Evolutionary conservation across 768 basidiomycete genomes (phyloP).

Genomic region (Termitomyces sp.): DNA sequence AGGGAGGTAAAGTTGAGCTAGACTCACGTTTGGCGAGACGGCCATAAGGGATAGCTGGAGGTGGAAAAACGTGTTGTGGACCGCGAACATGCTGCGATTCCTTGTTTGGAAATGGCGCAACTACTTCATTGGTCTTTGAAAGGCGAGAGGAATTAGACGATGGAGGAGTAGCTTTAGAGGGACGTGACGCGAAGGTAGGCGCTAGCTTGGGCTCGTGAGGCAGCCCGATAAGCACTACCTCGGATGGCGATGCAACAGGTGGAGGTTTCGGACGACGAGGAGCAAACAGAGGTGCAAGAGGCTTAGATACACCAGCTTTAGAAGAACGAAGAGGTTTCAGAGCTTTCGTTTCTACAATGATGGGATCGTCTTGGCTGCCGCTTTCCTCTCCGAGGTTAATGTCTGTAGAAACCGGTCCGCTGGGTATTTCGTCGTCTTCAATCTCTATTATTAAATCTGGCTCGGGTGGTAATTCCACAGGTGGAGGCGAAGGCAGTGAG

Average conservation of each 20-base stretch:
- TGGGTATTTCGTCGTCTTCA: constrained; percentile 1
- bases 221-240: not conserved
- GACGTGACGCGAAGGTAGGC: not conserved
- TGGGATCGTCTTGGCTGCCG: constrained; percentile 34
- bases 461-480: not conserved
- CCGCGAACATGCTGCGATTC: constrained; percentile 60
- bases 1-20: not conserved
- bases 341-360: constrained; percentile 39
- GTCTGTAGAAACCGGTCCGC: not conserved
- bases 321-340: constrained; percentile 16
- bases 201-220: constrained; percentile 3
- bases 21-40: not conserved
- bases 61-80: constrained; percentile 35
- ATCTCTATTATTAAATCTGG: constrained; percentile 8
- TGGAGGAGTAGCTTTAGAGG: not conserved
- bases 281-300: constrained; percentile 42
- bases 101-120: constrained; percentile 42
- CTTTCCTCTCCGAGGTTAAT: constrained; percentile 10
- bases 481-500: not conserved
- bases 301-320: constrained; percentile 19
- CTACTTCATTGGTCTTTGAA: constrained; percentile 1
- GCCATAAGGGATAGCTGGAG: constrained; percentile 5
- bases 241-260: not conserved
- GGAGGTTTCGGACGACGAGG: constrained; percentile 19
- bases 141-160: too few species aligned